Evolutionary conservation across 1,284 basidiomycete genomes (phyloP), one percentile per base, ranked within the genome.

Genomic region (Sporisorium scitamineum): DNA sequence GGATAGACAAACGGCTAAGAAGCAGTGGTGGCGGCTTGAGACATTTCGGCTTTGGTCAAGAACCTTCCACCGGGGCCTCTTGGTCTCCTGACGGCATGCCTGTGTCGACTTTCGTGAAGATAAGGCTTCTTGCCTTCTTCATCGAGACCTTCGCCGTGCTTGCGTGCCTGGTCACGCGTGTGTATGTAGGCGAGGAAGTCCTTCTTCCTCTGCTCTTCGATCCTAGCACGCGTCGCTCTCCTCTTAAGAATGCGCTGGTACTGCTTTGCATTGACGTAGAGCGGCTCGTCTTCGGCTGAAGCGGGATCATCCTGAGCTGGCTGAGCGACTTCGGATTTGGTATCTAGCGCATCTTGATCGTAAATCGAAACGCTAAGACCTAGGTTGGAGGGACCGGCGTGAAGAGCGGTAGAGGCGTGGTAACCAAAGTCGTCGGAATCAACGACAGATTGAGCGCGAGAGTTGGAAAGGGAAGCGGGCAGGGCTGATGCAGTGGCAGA

Each of bases 31-130:
- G 63, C 63, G 20, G 69, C 41, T 60, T 67, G 57, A 20, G 62
- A 34, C 63, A 71, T 71, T 37, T 71, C 69, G 13, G 69, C 69
- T 37, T 71, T 71, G 27, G 74, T 72, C 24, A 98, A 90, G 88
- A 98, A 98, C 32, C 96, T 91, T 22, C 96, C 96, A 29, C 97
- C 96, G 41, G 96, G 95, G 1, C 96, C 96, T 71, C 97, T 90
- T 16, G 96, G 96, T 37, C 96, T 90, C 47, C 95, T 91, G 91
- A 98, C 97, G 16, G 96, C 96, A 87, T 99, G 97, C 78, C 95
- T 94, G 88, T 99, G 96, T 50, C 96, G 91, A 26, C 94, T 96
- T 86, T 98, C 95, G 81, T 98, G 95, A 27, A 97, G 90, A 87
- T 97, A 98, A 1, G 95, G 95, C 94, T 97, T 83, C 53, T 73